Percentiles rank a stretch among this genome's conserved stretches.
Conservation (phyloP, 169 alveolate species). For the Plasmodium knowlesi region DNA sequence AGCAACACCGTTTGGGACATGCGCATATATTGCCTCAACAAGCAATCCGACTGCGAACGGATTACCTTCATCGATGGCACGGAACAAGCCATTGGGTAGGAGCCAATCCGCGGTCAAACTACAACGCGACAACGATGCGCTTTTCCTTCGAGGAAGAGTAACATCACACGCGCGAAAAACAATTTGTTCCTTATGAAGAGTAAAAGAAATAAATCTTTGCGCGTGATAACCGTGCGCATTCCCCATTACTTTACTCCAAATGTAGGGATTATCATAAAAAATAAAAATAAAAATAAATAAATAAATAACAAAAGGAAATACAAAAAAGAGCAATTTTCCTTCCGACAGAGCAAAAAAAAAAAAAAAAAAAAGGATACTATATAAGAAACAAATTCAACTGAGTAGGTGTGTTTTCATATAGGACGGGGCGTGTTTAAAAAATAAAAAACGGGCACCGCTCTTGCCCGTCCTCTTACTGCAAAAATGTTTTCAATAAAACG, state of each 20-base stretch:
- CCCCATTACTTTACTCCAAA: not conserved
- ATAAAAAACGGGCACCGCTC: not conserved
- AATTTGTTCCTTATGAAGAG: not conserved
- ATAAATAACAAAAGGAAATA: too few species aligned
- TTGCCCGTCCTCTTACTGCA: not conserved
- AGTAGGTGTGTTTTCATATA: not conserved
- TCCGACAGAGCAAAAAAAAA: not conserved
- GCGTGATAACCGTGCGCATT: not conserved
- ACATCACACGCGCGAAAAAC: not conserved
- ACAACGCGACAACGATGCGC: not conserved
- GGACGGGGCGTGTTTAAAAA: not conserved
- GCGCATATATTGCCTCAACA: constrained; percentile 33
- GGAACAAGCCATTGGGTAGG: constrained; percentile 36
- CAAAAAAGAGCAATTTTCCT: not conserved
- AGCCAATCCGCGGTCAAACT: not conserved
- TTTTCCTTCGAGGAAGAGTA: not conserved
- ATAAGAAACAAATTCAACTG: not conserved
- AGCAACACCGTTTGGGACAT: constrained; percentile 61
- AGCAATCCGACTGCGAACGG: constrained; percentile 47
- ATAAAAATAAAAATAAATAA: too few species aligned
- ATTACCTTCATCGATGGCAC: constrained; percentile 66
- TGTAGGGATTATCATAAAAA: not conserved
- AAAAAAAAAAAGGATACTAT: not conserved
- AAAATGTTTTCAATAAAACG: not conserved
- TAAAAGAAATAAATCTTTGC: not conserved